Percentiles rank a stretch among this genome's conserved stretches.
Conservation (phyloP, 2,329 filamentous ascomycete genomes). For the Lanzia echinophila region DNA sequence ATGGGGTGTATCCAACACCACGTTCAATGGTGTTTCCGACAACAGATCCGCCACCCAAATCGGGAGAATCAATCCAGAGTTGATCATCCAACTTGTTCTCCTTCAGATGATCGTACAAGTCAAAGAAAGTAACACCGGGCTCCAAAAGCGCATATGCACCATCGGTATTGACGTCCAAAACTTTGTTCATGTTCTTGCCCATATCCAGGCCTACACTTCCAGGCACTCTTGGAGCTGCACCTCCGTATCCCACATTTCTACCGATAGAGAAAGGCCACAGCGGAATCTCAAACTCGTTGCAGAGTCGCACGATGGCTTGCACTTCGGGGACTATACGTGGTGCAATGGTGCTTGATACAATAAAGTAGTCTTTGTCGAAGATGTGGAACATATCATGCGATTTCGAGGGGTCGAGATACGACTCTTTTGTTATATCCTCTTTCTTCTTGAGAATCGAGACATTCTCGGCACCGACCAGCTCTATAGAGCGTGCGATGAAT, state of each 20-base stretch:
- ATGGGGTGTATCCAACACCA: slow-evolving; percentile 41
- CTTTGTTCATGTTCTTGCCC: slow-evolving; percentile 46
- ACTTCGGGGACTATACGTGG: slow-evolving; percentile 36
- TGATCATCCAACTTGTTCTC: slow-evolving; percentile 35
- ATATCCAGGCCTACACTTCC: slow-evolving; percentile 46
- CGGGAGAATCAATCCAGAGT: slow-evolving; percentile 37
- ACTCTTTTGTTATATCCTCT: slow-evolving; percentile 10
- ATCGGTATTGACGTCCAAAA: slow-evolving; percentile 44
- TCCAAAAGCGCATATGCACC: slow-evolving; percentile 46
- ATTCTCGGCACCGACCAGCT: slow-evolving; percentile 6
- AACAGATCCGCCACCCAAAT: slow-evolving; percentile 37
- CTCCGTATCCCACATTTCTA: slow-evolving; percentile 40
- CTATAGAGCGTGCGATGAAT: slow-evolving; percentile 5
- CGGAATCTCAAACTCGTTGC: slow-evolving; percentile 39
- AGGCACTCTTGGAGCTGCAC: slow-evolving; percentile 45
- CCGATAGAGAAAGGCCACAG: slow-evolving; percentile 42
- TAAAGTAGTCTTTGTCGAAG: slow-evolving; percentile 37
- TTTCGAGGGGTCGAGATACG: slow-evolving; percentile 13
- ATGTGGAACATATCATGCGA: slow-evolving; percentile 35
- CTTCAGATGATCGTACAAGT: slow-evolving; percentile 44
- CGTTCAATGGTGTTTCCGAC: slow-evolving; percentile 42
- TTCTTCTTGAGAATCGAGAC: slow-evolving; percentile 8
- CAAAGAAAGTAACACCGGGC: slow-evolving; percentile 48
- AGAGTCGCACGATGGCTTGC: slow-evolving; percentile 38
- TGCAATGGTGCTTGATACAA: slow-evolving; percentile 9